Evolutionary conservation across 1,284 basidiomycete species (phyloP).

Genomic region (Ceratobasidium sp.): DNA sequence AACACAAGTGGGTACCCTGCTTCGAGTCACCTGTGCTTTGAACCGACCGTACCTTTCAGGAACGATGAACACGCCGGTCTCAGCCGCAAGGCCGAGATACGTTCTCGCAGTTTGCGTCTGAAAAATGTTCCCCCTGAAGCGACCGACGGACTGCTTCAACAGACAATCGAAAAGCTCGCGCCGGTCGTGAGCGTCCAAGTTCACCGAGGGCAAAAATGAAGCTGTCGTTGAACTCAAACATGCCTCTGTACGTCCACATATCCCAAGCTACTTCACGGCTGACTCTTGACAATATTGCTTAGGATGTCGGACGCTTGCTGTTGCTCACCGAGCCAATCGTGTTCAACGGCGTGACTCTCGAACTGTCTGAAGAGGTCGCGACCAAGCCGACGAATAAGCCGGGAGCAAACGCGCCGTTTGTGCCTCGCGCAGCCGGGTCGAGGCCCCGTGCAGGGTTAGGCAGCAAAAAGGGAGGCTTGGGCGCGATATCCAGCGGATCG

Average conservation of each 20-base stretch:
- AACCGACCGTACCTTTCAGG: not conserved
- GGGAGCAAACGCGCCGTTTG: conserved; percentile 60
- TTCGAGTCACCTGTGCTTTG: not conserved
- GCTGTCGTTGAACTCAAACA: conserved; percentile 80
- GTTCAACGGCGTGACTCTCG: conserved; percentile 64
- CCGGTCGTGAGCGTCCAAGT: conserved; percentile 75
- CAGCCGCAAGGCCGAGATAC: conserved; percentile 63
- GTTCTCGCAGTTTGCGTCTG: conserved; percentile 67
- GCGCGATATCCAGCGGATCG: not conserved
- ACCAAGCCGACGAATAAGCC: conserved; percentile 47
- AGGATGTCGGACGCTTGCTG: conserved; percentile 82
- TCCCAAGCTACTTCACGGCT: conserved; percentile 1
- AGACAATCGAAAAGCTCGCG: conserved; percentile 79
- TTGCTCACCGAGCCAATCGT: conserved; percentile 70
- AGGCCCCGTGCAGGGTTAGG: conserved; percentile 74
- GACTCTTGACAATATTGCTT: conserved; percentile 23
- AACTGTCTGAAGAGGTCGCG: conserved; percentile 61
- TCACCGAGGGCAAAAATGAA: conserved; percentile 65
- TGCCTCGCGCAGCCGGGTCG: conserved; percentile 67
- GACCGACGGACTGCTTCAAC: conserved; percentile 89
- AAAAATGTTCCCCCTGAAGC: conserved; percentile 72
- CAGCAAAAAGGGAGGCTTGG: conserved; percentile 35
- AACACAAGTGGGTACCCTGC: conserved; percentile 56
- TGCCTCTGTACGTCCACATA: conserved; percentile 62
- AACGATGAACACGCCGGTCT: conserved; percentile 60